A percentile compares a stretch with the other conserved stretches of the same genome.
Evolutionary conservation across 2,329 filamentous ascomycete genomes (phyloP).

Genomic region (Plenodomus lindquistii): DNA sequence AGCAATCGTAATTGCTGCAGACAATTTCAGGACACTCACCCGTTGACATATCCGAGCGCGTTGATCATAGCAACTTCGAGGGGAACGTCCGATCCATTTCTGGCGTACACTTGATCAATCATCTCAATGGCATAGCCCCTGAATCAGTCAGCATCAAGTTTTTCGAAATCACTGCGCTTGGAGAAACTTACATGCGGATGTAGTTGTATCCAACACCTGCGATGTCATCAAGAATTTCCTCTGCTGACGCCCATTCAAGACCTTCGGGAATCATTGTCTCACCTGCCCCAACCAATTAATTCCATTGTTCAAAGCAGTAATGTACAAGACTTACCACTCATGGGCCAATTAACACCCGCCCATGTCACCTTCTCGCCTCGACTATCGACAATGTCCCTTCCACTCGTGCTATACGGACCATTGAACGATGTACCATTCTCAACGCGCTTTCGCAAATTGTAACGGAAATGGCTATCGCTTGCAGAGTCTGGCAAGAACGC

Average conservation of each 20-base stretch:
- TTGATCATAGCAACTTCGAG: slow-evolving; percentile 47
- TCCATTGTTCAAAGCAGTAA: not conserved
- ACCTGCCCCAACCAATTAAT: slow-evolving; percentile 49
- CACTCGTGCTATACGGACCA: slow-evolving; percentile 42
- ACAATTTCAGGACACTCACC: not conserved
- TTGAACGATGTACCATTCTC: slow-evolving; percentile 31
- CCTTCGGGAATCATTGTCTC: slow-evolving; percentile 65
- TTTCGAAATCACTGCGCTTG: not conserved
- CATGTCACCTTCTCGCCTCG: slow-evolving; percentile 56
- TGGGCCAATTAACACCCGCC: slow-evolving; percentile 65
- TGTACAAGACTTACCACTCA: slow-evolving; percentile 25
- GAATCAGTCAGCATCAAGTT: slow-evolving; percentile 1
- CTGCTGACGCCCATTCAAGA: slow-evolving; percentile 59
- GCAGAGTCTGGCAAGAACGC: slow-evolving; percentile 19
- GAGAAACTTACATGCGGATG: slow-evolving; percentile 50
- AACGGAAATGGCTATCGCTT: slow-evolving; percentile 19
- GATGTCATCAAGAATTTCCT: slow-evolving; percentile 58
- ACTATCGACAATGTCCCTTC: slow-evolving; percentile 47
- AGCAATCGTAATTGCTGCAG: not conserved
- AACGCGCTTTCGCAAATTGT: slow-evolving; percentile 22
- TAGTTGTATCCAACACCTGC: slow-evolving; percentile 62
- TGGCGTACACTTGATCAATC: slow-evolving; percentile 49
- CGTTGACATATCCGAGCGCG: slow-evolving; percentile 46
- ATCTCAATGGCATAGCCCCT: slow-evolving; percentile 49
- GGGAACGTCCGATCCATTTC: slow-evolving; percentile 44